A percentile compares a stretch with the other conserved stretches of the same genome.
These are phyloP conservation scores for Oryza officinalis DNA, from an alignment of 176 grass and related monocot species.

Conservation along the genomic window DNA sequence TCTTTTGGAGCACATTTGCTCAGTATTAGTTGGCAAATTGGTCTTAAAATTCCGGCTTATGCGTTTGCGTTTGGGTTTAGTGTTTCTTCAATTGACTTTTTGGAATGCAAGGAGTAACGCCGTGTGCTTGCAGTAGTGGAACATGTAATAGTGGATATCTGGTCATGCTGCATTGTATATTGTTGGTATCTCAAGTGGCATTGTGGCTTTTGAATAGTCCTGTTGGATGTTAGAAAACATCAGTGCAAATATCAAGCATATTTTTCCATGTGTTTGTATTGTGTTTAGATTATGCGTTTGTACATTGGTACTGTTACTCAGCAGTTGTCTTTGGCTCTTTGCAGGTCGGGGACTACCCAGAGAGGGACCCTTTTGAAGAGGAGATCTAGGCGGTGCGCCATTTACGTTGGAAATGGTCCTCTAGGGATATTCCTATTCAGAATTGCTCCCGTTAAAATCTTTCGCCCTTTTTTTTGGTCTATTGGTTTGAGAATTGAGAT, in stretches of 20 bases:
- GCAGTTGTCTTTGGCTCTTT: not conserved
- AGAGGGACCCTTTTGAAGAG: constrained; percentile 93
- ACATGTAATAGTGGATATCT: not conserved
- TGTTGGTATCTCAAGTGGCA: not conserved
- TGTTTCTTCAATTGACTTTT: not conserved
- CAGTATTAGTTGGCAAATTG: not conserved
- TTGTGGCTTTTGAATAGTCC: not conserved
- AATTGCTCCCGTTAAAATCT: not conserved
- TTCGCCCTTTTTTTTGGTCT: not conserved
- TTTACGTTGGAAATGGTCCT: not conserved
- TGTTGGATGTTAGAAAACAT: constrained; percentile 2
- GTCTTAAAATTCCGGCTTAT: not conserved
- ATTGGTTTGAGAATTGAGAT: constrained; percentile 7
- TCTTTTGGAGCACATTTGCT: constrained; percentile 1
- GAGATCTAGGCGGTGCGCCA: constrained; percentile 53
- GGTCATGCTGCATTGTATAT: not conserved
- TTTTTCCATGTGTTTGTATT: not conserved
- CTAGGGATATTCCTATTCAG: not conserved
- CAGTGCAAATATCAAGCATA: not conserved
- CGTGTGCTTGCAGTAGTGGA: not conserved
- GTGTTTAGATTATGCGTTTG: not conserved
- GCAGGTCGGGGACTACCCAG: constrained; percentile 82
- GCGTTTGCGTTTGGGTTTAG: not conserved
- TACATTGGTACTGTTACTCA: not conserved
- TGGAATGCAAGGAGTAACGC: not conserved